Conservation (phyloP, 768 basidiomycete species). For the Calocera cornea region DNA sequence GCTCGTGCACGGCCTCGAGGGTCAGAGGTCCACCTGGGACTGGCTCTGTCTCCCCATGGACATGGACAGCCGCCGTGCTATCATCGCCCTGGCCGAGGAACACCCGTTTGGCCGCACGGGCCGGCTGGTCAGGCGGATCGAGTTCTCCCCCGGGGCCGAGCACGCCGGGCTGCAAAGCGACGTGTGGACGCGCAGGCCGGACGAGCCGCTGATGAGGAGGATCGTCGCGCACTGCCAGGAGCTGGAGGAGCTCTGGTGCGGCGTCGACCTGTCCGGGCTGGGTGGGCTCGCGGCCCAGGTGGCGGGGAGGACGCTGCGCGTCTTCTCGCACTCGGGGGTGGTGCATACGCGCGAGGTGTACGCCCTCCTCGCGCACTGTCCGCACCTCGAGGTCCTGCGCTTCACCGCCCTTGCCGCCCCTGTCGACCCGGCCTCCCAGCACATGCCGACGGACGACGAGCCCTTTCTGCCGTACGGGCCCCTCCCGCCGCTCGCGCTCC, state of each 20-base stretch:
- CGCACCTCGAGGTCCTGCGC: neutral
- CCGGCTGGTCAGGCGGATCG: neutral
- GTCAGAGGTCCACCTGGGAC: neutral
- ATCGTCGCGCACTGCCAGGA: neutral
- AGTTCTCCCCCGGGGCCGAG: neutral
- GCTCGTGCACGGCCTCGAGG: neutral
- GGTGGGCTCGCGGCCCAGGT: neutral
- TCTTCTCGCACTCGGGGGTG: neutral
- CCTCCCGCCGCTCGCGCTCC: neutral
- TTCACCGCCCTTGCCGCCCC: neutral
- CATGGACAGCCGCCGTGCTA: neutral
- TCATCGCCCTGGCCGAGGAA: neutral
- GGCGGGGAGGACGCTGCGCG: neutral
- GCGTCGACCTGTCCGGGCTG: neutral
- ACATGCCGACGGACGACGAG: neutral
- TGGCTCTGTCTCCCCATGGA: neutral
- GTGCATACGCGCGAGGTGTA: neutral
- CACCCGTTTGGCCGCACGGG: neutral
- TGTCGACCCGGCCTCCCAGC: neutral
- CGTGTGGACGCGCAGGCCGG: neutral
- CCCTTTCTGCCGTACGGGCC: neutral
- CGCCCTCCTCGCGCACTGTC: neutral
- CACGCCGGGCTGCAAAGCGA: neutral
- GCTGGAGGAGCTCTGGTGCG: neutral
- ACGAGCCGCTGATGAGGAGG: neutral